These are phyloP conservation scores for Raphanus sativus DNA, from an alignment of 345 rosid genomes.

Conservation along the genomic window DNA sequence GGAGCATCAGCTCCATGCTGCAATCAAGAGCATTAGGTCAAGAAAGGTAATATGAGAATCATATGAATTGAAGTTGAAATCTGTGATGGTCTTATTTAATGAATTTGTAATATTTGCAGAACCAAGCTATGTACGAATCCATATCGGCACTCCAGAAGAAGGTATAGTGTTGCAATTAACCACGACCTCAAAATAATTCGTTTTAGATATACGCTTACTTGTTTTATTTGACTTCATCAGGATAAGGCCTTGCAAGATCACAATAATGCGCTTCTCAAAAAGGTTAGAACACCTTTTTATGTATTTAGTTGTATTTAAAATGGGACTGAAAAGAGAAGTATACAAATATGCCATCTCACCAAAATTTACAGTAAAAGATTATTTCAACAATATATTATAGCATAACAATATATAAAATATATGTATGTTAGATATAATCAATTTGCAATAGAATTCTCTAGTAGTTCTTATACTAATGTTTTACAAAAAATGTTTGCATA, in stretches of 20 bases:
- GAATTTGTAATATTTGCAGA: conserved; percentile 42
- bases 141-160: conserved; percentile 81
- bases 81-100: neutral
- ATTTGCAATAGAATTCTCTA: neutral
- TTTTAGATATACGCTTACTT: neutral
- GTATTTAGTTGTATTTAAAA: neutral
- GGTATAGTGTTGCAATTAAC: conserved; percentile 42
- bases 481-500: neutral
- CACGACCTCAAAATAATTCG: neutral
- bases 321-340: neutral
- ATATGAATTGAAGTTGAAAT: neutral
- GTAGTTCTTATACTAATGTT: neutral
- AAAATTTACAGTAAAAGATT: neutral
- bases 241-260: conserved; percentile 71
- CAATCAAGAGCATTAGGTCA: conserved; percentile 67
- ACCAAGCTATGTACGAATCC: conserved; percentile 77
- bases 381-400: neutral
- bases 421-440: neutral
- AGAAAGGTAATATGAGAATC: conserved; percentile 52
- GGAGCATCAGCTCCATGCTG: conserved; percentile 78
- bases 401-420: neutral
- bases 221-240: conserved; percentile 36
- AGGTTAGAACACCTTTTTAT: conserved; percentile 48
- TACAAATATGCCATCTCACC: neutral
- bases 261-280: conserved; percentile 62